A percentile compares a stretch with the other conserved stretches of the same genome.
Evolutionary conservation across 192 early-diverging fungal species (phyloP).

Genomic region (Podila epicladia): DNA sequence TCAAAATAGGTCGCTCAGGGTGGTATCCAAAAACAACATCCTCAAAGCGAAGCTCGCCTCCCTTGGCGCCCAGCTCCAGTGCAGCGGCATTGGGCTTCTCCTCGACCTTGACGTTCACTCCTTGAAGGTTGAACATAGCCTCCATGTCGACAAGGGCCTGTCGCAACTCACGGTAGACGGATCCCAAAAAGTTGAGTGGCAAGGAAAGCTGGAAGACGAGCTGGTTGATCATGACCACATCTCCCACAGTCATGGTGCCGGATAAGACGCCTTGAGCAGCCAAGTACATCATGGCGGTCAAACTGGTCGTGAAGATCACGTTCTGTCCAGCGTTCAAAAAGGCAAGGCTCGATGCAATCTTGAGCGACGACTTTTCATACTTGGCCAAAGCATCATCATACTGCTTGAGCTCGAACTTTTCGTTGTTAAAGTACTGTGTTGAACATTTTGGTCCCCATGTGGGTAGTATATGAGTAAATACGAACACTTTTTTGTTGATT

Average conservation of each 20-base stretch:
- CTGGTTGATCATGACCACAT: slow-evolving; percentile 99
- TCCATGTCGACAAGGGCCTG: slow-evolving; percentile 99
- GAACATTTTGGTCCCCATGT: neutral
- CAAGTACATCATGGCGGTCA: slow-evolving; percentile 97
- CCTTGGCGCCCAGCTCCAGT: slow-evolving; percentile 59
- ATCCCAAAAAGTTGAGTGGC: slow-evolving; percentile 97
- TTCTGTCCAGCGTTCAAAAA: slow-evolving; percentile 96
- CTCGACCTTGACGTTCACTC: slow-evolving; percentile 53
- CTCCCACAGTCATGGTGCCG: slow-evolving; percentile 89
- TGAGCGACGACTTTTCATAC: slow-evolving; percentile 95
- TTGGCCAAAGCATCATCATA: slow-evolving; percentile 90
- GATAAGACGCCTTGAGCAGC: slow-evolving; percentile 87
- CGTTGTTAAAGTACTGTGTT: slow-evolving; percentile 81
- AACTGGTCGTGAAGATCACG: slow-evolving; percentile 90
- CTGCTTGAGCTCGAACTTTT: slow-evolving; percentile 87
- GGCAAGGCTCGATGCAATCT: slow-evolving; percentile 88
- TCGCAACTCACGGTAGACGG: slow-evolving; percentile 95
- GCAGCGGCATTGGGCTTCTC: slow-evolving; percentile 68
- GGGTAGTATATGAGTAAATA: neutral
- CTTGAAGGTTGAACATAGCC: slow-evolving; percentile 89
- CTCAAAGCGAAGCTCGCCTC: slow-evolving; percentile 87
- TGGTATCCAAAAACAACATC: slow-evolving; percentile 93
- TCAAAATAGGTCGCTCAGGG: slow-evolving; percentile 67
- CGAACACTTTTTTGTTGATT: neutral
- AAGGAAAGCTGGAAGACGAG: slow-evolving; percentile 97